Evolutionary conservation across 2,329 filamentous ascomycete genomes (phyloP), one percentile per base, ranked within the genome.

Genomic region (Pseudogymnoascus sp.): DNA sequence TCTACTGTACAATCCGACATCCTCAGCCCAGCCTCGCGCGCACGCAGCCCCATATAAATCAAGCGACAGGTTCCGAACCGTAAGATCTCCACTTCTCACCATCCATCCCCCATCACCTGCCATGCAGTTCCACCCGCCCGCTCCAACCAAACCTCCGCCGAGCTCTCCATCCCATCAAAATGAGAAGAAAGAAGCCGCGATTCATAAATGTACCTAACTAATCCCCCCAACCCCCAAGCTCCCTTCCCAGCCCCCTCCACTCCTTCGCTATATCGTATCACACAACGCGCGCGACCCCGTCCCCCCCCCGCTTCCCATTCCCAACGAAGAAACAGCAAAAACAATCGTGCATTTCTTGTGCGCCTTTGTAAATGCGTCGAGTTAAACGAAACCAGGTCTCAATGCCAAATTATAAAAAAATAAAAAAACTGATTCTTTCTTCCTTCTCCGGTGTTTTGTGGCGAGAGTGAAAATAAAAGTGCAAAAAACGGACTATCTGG

Each of bases 331-430:
- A 34, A n/a, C 11, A 57, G 51, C 51, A 57, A 57, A 45, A 47
- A 39, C 37, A 57, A 57, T 31, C 10, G 51, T 57, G 51, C 51
- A 57, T 57, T 57, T 57, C 51, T 57, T 54, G 21, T 57, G 51
- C 51, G 51, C 51, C 51, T 57, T 57, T 57, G 51, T 57, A 57
- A 57, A 57, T 57, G 51, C 51, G 51, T 57, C 51, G 51, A 57
- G 51, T 57, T 23, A 23, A 54, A 29, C 14, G 23, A 57, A 57
- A 51, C 47, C 29, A 57, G 47, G 47, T 34, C 8, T 57, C 51
- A 57, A 57, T 57, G 51, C 29, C 29, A 57, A 26, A 57, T 57
- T 57, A 57, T 36, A 21, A 57, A 36, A 57, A 57, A 57, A 14
- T 8, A 21, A 34, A 36, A 61, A 61, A 39, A 61, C 8, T 18